Base-by-base conservation (phyloP, 331 rosid species). In the Rosa hybrid region DNA sequence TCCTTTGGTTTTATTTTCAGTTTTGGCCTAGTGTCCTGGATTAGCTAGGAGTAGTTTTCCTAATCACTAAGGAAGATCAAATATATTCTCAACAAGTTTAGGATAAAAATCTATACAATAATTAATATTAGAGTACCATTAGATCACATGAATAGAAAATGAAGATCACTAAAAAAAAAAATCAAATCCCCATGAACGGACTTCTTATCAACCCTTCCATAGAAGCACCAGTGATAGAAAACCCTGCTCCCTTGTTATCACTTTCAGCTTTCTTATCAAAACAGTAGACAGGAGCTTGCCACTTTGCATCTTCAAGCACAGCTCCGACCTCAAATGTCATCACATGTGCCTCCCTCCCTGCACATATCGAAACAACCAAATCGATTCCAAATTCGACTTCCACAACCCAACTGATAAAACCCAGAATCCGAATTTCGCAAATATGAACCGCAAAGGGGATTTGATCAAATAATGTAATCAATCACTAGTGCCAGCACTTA, bases 261-360 rank as follows among this genome's bases (percentile, higher is more conserved):
- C 39, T 34, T 5, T 12, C 60, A 39, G 56, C n/a, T 13, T 50
- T 62, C 70, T 71, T 72, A 54, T 59, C 72, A 84, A 93, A 95
- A 84, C 98, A 95, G 81, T 89, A 90, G 0, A 81, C 83, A 72
- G 98, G 97, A 83, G 98, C 97, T 83, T 95, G 99, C 98, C 99
- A 95, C 8, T 87, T 67, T 4, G 83, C 86, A 84, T 95, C 96
- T 56, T 87, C 92, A 50, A 95, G 93, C 79, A 85, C 93, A 1
- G 97, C 94, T 38, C 94, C 99, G 72, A 93, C 94, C 80, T 95
- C 97, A 88, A 93, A 95, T 67, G 98, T 93, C 92, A 93, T 95
- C 80, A 93, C 99, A 82, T 95, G 94, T n/a, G 98, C 90, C 21
- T 60, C 48, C 63, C 90, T 86, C 78, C 98, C 98, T 91, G 85